Percentiles rank a stretch among this genome's conserved stretches.
Conservation (phyloP, 1,284 basidiomycete genomes). For the Ganoderma multipileum region DNA sequence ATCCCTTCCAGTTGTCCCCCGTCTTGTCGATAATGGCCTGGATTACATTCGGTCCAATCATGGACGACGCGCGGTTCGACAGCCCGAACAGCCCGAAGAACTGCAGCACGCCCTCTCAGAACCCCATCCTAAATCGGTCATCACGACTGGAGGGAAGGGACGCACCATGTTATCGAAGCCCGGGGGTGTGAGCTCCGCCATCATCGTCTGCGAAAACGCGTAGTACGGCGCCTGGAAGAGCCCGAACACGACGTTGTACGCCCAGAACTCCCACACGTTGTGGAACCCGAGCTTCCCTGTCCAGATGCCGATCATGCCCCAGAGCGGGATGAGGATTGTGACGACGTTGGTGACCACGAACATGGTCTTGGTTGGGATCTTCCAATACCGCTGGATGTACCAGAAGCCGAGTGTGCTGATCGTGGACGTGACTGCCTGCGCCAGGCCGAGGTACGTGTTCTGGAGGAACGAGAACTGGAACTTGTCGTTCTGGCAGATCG, state of each 20-base stretch:
- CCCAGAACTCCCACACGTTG: slow-evolving; percentile 88
- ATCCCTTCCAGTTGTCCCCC: slow-evolving; percentile 82
- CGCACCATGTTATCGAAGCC: slow-evolving; percentile 83
- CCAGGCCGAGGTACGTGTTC: slow-evolving; percentile 78
- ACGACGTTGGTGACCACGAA: slow-evolving; percentile 81
- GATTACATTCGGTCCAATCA: slow-evolving; percentile 82
- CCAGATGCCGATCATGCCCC: slow-evolving; percentile 90
- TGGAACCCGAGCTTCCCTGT: slow-evolving; percentile 81
- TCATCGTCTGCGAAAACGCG: slow-evolving; percentile 86
- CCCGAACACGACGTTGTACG: slow-evolving; percentile 83
- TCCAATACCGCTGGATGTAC: slow-evolving; percentile 81
- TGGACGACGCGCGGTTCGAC: slow-evolving; percentile 82
- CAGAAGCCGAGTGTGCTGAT: slow-evolving; percentile 77
- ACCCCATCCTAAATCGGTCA: neutral
- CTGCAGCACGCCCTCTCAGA: slow-evolving; percentile 41
- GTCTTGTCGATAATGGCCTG: slow-evolving; percentile 79
- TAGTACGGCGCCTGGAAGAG: slow-evolving; percentile 90
- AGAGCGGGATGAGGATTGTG: slow-evolving; percentile 80
- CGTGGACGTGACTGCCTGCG: slow-evolving; percentile 77
- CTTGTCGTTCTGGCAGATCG: slow-evolving; percentile 82
- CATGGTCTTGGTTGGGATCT: slow-evolving; percentile 81
- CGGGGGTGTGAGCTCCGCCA: slow-evolving; percentile 84
- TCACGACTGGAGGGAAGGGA: neutral
- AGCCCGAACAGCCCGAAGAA: slow-evolving; percentile 87
- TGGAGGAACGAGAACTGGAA: slow-evolving; percentile 77